These are phyloP conservation scores for Parasarocladium wereldwijsianum DNA, from an alignment of 2,329 filamentous ascomycete genomes.

Conservation along the genomic window DNA sequence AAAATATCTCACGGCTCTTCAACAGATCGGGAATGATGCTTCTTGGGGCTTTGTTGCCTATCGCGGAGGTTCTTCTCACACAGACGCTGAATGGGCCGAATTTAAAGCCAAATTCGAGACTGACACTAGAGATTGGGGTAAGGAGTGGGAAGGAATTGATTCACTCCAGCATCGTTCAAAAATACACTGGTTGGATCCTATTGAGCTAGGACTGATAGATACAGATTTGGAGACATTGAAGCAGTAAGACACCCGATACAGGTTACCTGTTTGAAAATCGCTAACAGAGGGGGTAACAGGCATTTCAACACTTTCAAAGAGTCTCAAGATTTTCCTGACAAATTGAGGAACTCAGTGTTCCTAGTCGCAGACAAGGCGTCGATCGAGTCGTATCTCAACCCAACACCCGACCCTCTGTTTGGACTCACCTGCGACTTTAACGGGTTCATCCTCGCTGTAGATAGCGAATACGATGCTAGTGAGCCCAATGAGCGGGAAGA, in stretches of 20 bases:
- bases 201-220: neutral
- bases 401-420: neutral
- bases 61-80: constrained; percentile 9
- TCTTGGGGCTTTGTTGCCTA: constrained; percentile 13
- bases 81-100: constrained; percentile 10
- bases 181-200: neutral
- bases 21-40: constrained; percentile 2
- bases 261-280: neutral
- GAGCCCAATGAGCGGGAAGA: neutral
- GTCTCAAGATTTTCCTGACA: neutral
- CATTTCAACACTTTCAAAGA: neutral
- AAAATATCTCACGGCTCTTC: constrained; percentile 1
- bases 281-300: neutral
- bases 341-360: neutral
- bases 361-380: neutral
- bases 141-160: neutral
- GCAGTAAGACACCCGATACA: neutral
- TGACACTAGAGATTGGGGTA: constrained; percentile 13
- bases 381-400: neutral
- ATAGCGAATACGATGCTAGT: neutral
- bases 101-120: constrained; percentile 13
- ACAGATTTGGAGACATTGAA: neutral
- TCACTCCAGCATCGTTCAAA: neutral
- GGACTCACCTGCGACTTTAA: neutral
- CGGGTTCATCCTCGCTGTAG: neutral